Conservation (phyloP, 768 basidiomycete genomes). For the Tricholoma terreum region DNA sequence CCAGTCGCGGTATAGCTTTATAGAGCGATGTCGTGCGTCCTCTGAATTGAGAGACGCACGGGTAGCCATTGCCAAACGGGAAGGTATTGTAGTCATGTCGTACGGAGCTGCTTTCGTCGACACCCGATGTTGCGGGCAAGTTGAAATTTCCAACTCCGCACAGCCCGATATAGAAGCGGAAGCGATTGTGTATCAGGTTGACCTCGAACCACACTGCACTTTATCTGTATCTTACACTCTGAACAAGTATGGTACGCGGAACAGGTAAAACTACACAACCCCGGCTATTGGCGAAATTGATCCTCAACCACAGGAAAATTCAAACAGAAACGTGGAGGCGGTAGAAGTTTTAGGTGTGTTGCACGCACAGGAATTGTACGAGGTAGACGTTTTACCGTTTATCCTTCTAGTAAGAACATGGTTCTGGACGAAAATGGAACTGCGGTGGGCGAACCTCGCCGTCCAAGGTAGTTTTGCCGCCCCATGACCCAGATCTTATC, state of each 20-base stretch:
- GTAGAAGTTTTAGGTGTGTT: slow-evolving; percentile 74
- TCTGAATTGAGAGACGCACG: slow-evolving; percentile 50
- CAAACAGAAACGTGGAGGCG: slow-evolving; percentile 87
- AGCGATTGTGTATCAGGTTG: slow-evolving; percentile 1
- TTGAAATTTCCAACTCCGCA: slow-evolving; percentile 16
- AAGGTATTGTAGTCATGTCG: slow-evolving; percentile 73
- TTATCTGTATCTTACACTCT: slow-evolving; percentile 6
- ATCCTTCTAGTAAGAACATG: slow-evolving; percentile 52
- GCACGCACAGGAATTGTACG: background rate
- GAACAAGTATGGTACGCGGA: slow-evolving; percentile 46
- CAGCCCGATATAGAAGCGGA: slow-evolving; percentile 13
- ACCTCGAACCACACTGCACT: slow-evolving; percentile 10
- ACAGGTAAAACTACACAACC: slow-evolving; percentile 32
- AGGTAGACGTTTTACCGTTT: background rate
- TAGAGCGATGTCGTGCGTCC: slow-evolving; percentile 65
- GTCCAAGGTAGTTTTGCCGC: slow-evolving; percentile 37
- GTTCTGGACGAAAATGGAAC: slow-evolving; percentile 55
- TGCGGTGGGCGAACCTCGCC: slow-evolving; percentile 42
- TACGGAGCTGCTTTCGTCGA: background rate
- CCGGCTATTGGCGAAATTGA: background rate
- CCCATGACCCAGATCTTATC: slow-evolving; percentile 7
- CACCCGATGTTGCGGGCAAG: background rate
- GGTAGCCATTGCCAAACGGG: slow-evolving; percentile 76
- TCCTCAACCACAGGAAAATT: slow-evolving; percentile 55
- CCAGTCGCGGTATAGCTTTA: slow-evolving; percentile 90